These are phyloP conservation scores for Epichloe gansuensis DNA, from an alignment of 2,329 filamentous ascomycete genomes.

Conservation along the genomic window DNA sequence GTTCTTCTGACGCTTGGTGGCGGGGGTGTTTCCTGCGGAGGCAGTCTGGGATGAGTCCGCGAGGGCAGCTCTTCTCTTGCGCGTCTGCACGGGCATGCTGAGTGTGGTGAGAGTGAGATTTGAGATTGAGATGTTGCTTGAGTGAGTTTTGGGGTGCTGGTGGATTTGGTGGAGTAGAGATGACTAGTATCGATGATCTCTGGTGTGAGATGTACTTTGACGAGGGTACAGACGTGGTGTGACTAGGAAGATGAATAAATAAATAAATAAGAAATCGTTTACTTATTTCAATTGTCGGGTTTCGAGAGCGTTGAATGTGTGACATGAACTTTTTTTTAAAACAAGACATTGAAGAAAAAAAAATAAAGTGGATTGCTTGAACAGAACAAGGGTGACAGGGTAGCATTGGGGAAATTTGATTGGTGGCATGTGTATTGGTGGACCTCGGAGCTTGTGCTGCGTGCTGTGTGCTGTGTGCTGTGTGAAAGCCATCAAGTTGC, in stretches of 20 bases:
- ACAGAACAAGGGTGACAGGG: neutral
- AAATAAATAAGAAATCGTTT: neutral
- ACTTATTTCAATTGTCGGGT: neutral
- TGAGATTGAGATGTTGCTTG: too few relatives aligned
- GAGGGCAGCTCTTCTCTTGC: conserved; percentile 19
- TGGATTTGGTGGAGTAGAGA: too few relatives aligned
- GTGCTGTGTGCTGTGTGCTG: too few relatives aligned
- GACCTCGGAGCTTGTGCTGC: neutral
- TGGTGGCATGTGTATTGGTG: neutral
- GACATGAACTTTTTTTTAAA: too few relatives aligned
- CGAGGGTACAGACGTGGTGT: too few relatives aligned
- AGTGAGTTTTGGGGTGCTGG: too few relatives aligned
- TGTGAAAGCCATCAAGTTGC: too few relatives aligned
- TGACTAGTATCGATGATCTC: too few relatives aligned
- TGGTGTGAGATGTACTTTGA: too few relatives aligned
- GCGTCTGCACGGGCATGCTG: conserved; percentile 12
- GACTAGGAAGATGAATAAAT: too few relatives aligned
- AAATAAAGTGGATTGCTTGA: neutral
- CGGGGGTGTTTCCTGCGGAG: neutral
- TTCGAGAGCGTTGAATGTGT: too few relatives aligned
- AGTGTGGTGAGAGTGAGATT: neutral
- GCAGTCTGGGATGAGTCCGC: conserved; percentile 5
- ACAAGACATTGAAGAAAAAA: neutral
- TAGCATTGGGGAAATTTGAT: neutral
- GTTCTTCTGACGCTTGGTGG: conserved; percentile 14